A percentile compares a stretch with the other conserved stretches of the same genome.
These are phyloP conservation scores for Termitomyces titanicus DNA, from an alignment of 768 basidiomycete species.

Conservation along the genomic window DNA sequence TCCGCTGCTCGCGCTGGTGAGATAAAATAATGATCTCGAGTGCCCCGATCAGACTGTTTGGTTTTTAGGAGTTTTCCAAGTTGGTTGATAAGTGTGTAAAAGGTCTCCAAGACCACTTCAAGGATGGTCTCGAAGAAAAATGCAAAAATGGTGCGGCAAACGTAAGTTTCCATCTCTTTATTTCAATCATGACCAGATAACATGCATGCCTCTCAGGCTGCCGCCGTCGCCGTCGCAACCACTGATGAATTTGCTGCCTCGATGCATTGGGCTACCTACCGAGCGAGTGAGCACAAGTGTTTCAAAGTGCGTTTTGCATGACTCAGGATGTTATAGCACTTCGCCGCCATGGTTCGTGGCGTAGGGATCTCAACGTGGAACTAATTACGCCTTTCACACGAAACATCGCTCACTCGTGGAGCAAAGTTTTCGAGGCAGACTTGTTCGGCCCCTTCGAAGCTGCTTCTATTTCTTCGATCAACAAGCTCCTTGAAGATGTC, in stretches of 20 bases:
- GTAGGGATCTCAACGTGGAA: slow-evolving; percentile 59
- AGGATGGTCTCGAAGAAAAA: slow-evolving; percentile 56
- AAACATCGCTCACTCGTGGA: slow-evolving; percentile 57
- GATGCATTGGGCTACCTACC: slow-evolving; percentile 61
- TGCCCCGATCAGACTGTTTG: neutral
- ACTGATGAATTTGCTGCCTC: slow-evolving; percentile 45
- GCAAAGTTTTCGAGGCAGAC: slow-evolving; percentile 56
- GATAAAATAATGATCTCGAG: neutral
- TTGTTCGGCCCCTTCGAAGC: slow-evolving; percentile 47
- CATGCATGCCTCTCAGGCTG: slow-evolving; percentile 25
- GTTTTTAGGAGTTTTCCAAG: slow-evolving; percentile 40
- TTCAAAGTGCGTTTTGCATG: neutral
- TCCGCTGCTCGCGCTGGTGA: slow-evolving; percentile 38
- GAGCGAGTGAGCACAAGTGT: slow-evolving; percentile 42
- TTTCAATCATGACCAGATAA: neutral
- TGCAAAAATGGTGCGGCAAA: slow-evolving; percentile 48
- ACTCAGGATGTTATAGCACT: slow-evolving; percentile 28
- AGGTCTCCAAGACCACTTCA: slow-evolving; percentile 45
- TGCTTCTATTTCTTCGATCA: slow-evolving; percentile 32
- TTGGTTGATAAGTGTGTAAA: slow-evolving; percentile 42
- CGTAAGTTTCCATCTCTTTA: slow-evolving; percentile 28
- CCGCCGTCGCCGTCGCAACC: slow-evolving; percentile 41
- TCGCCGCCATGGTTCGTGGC: slow-evolving; percentile 51
- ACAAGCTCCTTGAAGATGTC: slow-evolving; percentile 45
- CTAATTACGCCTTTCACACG: slow-evolving; percentile 54